Conservation (phyloP, 2,329 filamentous ascomycete genomes). For the Colletotrichum spaethianum region DNA sequence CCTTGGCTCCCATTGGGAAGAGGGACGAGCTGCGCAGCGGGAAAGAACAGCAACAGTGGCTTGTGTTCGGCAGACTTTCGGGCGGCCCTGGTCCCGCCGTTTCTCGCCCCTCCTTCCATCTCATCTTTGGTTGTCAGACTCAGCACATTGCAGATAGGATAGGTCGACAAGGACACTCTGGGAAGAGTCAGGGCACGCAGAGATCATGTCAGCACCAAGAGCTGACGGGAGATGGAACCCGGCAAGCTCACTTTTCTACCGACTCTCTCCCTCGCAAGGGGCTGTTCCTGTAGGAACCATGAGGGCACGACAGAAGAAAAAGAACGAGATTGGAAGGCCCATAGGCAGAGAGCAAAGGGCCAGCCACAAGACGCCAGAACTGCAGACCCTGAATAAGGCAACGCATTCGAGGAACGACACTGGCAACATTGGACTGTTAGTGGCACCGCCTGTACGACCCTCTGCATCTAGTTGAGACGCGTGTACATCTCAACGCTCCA, state of each 20-base stretch:
- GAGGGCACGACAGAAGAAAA: constrained; percentile 12
- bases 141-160: background rate
- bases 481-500: constrained; percentile 36
- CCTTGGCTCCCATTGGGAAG: constrained; percentile 26
- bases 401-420: constrained; percentile 16
- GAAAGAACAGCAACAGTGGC: constrained; percentile 19
- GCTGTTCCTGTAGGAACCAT: constrained; percentile 5
- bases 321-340: constrained; percentile 8
- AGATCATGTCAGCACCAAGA: constrained; percentile 25
- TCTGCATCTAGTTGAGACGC: constrained; percentile 38
- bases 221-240: constrained; percentile 31
- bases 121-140: constrained; percentile 14
- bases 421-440: constrained; percentile 16
- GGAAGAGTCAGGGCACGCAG: background rate
- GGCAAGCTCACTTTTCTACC: constrained; percentile 18
- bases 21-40: constrained; percentile 1
- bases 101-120: constrained; percentile 1
- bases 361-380: constrained; percentile 3
- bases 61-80: constrained; percentile 12
- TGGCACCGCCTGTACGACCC: constrained; percentile 7
- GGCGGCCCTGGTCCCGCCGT: constrained; percentile 3
- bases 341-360: background rate
- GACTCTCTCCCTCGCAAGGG: constrained; percentile 1
- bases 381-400: constrained; percentile 28
- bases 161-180: background rate